Percentiles rank a stretch among this genome's conserved stretches.
Evolutionary conservation across 140 eudicot species (phyloP).

Genomic region (Stevia rebaudiana): DNA sequence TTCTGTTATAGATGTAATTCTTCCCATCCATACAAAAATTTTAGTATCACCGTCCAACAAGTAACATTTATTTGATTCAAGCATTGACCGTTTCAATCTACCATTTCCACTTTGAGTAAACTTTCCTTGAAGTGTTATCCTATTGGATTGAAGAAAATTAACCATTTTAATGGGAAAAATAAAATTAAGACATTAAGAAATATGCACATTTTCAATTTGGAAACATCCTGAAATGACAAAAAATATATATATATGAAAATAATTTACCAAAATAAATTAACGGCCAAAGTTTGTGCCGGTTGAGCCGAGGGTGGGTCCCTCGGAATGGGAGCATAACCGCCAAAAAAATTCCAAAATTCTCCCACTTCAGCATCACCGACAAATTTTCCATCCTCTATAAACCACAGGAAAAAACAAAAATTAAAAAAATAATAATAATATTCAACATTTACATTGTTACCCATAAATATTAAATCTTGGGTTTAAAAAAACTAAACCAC

Average conservation of each 20-base stretch:
- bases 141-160: conserved; percentile 22
- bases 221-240: conserved; percentile 11
- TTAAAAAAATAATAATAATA: no score
- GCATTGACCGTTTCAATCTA: conserved; percentile 40
- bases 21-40: conserved; percentile 77
- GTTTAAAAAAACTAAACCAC: no score
- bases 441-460: background rate
- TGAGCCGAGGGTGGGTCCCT: conserved; percentile 36
- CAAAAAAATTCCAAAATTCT: conserved; percentile 81
- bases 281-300: conserved; percentile 25
- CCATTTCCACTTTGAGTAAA: conserved; percentile 40
- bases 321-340: conserved; percentile 87
- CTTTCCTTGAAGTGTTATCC: conserved; percentile 61
- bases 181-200: background rate
- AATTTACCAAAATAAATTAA: conserved; percentile 61
- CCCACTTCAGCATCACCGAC: conserved; percentile 84
- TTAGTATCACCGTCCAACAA: conserved; percentile 53
- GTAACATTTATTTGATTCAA: conserved; percentile 55
- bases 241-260: background rate
- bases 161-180: background rate
- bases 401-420: conserved; percentile 12
- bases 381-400: conserved; percentile 73
- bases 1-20: conserved; percentile 48
- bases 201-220: conserved; percentile 1
- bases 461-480: background rate